Conservation (phyloP, 148 eudicot genomes). For the Cornus suecica region DNA sequence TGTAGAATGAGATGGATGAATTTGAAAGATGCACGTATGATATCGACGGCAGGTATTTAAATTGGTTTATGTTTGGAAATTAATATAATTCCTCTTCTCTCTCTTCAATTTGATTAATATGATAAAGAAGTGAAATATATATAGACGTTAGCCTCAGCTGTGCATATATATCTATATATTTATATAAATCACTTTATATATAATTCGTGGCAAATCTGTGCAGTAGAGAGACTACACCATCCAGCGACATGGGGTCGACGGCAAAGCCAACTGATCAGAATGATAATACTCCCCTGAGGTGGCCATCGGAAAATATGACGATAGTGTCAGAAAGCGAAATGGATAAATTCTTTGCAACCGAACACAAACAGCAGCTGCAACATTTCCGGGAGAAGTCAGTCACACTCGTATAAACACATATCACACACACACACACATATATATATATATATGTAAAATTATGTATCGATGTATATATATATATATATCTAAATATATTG, state of each 20-base stretch:
- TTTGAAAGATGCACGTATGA: slow-evolving; percentile 17
- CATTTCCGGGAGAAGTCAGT: slow-evolving; percentile 65
- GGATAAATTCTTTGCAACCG: slow-evolving; percentile 71
- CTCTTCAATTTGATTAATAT: not conserved
- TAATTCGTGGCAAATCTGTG: not conserved
- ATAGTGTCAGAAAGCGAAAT: slow-evolving; percentile 48
- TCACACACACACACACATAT: too few relatives aligned
- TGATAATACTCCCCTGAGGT: slow-evolving; percentile 11
- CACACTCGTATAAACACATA: too few relatives aligned
- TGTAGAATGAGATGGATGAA: slow-evolving; percentile 14
- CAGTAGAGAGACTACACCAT: slow-evolving; percentile 33
- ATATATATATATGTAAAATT: not conserved
- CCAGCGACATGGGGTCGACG: slow-evolving; percentile 27
- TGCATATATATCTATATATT: not conserved
- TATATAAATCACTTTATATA: not conserved
- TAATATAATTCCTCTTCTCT: slow-evolving; percentile 5
- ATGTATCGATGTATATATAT: not conserved
- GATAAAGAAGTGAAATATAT: not conserved
- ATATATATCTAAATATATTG: not conserved
- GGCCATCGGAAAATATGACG: slow-evolving; percentile 45
- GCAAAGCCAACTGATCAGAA: slow-evolving; percentile 16
- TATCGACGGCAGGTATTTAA: slow-evolving; percentile 17
- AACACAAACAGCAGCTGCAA: slow-evolving; percentile 61
- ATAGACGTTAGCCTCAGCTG: not conserved
- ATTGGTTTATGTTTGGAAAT: slow-evolving; percentile 10